A percentile compares a stretch with the other conserved stretches of the same genome.
Conservation (phyloP, 257 asterid species). For the Catharanthus roseus region DNA sequence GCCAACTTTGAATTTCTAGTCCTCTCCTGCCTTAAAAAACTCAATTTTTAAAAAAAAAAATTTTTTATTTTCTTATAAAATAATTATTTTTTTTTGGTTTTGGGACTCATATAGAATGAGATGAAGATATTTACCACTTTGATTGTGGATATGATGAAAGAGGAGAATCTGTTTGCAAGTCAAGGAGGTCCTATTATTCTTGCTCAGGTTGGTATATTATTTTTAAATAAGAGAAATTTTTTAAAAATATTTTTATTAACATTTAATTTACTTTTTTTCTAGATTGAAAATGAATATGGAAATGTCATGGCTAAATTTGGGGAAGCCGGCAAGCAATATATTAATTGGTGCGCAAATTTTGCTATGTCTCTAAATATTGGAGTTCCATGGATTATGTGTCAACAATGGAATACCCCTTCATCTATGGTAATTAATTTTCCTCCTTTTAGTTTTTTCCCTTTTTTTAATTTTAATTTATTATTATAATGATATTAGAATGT, state of each 20-base stretch:
- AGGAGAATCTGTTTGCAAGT: conserved; percentile 33
- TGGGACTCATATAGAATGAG: conserved; percentile 19
- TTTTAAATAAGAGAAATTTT: no score
- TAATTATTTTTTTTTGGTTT: no score
- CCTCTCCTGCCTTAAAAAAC: no score
- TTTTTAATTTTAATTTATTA: no score
- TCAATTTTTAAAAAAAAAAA: no score
- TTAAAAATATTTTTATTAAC: neutral
- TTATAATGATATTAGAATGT: no score
- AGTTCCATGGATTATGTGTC: conserved; percentile 98
- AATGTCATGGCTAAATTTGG: conserved; percentile 63
- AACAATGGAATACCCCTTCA: conserved; percentile 78
- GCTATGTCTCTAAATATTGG: conserved; percentile 72
- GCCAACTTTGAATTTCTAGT: no score
- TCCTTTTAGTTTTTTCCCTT: no score
- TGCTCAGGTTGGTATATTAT: conserved; percentile 32
- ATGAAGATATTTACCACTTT: conserved; percentile 32
- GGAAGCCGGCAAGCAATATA: conserved; percentile 77
- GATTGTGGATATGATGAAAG: conserved; percentile 38
- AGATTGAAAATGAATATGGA: conserved; percentile 93
- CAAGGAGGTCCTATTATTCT: conserved; percentile 47
- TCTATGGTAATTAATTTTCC: conserved; percentile 70
- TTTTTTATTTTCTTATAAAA: neutral
- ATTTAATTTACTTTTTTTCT: neutral
- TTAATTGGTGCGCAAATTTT: conserved; percentile 81